Percentiles rank a stretch among this genome's conserved stretches.
Conservation (phyloP, 2,329 filamentous ascomycete genomes). For the Fusarium nisikadoi region DNA sequence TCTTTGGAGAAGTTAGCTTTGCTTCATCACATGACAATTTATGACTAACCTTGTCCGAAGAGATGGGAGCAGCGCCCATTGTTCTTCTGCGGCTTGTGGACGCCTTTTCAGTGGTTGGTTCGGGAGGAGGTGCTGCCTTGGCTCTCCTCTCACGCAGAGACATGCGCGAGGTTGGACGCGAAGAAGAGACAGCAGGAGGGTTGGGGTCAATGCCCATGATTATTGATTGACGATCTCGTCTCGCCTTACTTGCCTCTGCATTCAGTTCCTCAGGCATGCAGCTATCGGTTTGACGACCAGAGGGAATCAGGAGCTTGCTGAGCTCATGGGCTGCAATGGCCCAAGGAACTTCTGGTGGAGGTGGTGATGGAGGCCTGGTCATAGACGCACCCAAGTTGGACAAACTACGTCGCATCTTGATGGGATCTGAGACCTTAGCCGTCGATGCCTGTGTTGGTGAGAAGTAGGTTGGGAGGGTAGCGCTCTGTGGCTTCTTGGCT, state of each 20-base stretch:
- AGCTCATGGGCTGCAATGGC: slow-evolving; percentile 84
- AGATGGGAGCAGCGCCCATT: slow-evolving; percentile 56
- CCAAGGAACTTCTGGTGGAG: slow-evolving; percentile 87
- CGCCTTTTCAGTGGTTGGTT: slow-evolving; percentile 47
- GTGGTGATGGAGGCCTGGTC: slow-evolving; percentile 66
- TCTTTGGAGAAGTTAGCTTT: slow-evolving; percentile 41
- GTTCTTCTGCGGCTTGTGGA: slow-evolving; percentile 68
- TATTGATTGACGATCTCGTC: slow-evolving; percentile 72
- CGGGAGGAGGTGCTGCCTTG: slow-evolving; percentile 65
- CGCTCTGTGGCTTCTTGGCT: slow-evolving; percentile 64
- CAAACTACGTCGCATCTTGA: slow-evolving; percentile 71
- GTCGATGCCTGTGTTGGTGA: slow-evolving; percentile 89
- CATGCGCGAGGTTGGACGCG: slow-evolving; percentile 69
- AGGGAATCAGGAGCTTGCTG: slow-evolving; percentile 83
- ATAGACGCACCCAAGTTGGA: slow-evolving; percentile 62
- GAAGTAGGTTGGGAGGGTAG: slow-evolving; percentile 77
- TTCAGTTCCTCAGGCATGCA: slow-evolving; percentile 82
- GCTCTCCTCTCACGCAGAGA: slow-evolving; percentile 78
- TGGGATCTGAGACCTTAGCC: slow-evolving; percentile 78
- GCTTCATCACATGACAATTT: background rate
- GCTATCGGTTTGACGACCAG: slow-evolving; percentile 78
- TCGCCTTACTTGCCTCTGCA: slow-evolving; percentile 69
- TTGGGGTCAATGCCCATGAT: slow-evolving; percentile 48
- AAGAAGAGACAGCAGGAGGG: slow-evolving; percentile 43
- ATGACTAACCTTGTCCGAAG: slow-evolving; percentile 46